These are phyloP conservation scores for Botrytis pseudocinerea DNA, from an alignment of 2,329 filamentous ascomycete genomes.

Conservation along the genomic window DNA sequence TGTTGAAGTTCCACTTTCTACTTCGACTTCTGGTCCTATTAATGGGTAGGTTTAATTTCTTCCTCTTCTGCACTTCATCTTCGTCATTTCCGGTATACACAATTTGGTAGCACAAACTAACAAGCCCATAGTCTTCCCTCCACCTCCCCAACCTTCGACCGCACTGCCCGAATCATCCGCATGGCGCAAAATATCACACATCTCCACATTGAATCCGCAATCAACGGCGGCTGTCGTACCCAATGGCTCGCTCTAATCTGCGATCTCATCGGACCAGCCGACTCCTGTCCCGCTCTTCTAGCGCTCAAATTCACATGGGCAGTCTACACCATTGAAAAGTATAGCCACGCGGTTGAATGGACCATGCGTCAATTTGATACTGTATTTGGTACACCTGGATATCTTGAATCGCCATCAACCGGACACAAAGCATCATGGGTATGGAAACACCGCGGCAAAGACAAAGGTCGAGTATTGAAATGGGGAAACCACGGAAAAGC, in stretches of 20 bases:
- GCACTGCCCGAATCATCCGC: not conserved
- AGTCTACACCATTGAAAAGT: not conserved
- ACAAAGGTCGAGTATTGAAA: not conserved
- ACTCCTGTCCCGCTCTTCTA: not conserved
- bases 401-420: not conserved
- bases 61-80: not conserved
- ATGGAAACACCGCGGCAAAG: not conserved
- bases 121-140: not conserved
- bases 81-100: too few species aligned
- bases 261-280: not conserved
- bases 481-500: not conserved
- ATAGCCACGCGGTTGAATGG: not conserved
- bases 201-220: not conserved
- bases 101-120: not conserved
- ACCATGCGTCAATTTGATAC: not conserved
- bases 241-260: not conserved
- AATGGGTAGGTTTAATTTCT: not conserved
- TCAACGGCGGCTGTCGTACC: not conserved
- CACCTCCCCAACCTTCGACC: conserved; percentile 1
- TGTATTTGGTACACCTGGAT: not conserved
- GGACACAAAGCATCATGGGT: not conserved
- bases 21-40: not conserved
- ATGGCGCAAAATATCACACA: conserved; percentile 11
- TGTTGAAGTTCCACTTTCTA: not conserved
- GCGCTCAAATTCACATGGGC: not conserved